Base-by-base conservation (phyloP, 1,284 basidiomycete genomes). In the Coniophora puteana region DNA sequence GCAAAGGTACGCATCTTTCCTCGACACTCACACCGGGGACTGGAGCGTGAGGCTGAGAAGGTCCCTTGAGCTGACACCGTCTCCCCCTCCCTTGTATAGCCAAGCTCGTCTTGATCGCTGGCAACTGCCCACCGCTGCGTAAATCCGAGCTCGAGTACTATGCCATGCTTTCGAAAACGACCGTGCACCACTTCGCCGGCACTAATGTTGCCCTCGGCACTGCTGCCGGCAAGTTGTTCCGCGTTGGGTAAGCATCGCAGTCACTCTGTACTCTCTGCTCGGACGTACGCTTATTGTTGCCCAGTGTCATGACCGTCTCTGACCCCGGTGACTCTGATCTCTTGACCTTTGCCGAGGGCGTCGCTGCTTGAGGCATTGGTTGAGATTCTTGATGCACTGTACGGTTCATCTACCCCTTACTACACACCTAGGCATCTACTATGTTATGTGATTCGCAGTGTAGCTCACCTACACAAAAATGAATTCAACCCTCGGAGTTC, bases 101-200 rank as follows among this genome's bases (percentile, higher is more conserved):
- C 68, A 99, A 98, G 76, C 91, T 99, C 58, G 88, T 99, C 61
- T 76, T 99, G 66, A 98, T 99, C 66, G 93, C 95, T 61, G 94
- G 93, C 58, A 99, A 99, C 79, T 97, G 93, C 73, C 96, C 95
- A 46, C 96, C 96, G 51, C 83, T 99, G 53, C 91, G 96, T 71
- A 97, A 97, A 72, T 97, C 94, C 46, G 96, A 99, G 80, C 80
- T 99, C 51, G 96, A 99, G 79, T 99, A 99, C 80, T 99, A 99
- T 69, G 96, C 96, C 74, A 99, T 99, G 95, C 80, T 99, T 59
- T 93, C 90, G 51, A 97, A 97, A 79, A 97, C 94, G 46, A 82
- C 85, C 49, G 93, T 97, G 40, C 94, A 97, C 75, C 94, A 97
- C 78, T 97, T 93, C 64, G 77, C 87, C 57, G 95, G 95, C 57